These are phyloP conservation scores for Sugiyamaella boreocaroliniensis DNA, from an alignment of 805 yeast genomes.

Conservation along the genomic window DNA sequence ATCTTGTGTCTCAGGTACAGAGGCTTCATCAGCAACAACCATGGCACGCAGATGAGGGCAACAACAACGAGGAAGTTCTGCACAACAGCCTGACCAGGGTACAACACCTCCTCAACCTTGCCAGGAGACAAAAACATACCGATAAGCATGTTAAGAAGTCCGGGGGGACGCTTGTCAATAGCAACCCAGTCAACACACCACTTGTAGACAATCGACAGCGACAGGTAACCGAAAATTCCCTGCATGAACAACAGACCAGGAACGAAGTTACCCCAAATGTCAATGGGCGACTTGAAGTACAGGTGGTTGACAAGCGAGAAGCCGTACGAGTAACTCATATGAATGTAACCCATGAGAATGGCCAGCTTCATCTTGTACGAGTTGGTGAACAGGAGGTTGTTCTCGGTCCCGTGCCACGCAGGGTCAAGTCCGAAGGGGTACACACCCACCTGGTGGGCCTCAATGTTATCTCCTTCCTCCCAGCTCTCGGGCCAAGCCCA, in stretches of 20 bases:
- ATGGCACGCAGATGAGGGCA: slow-evolving; percentile 90
- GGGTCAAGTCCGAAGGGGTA: slow-evolving; percentile 86
- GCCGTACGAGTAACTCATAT: slow-evolving; percentile 84
- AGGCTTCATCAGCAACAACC: slow-evolving; percentile 83
- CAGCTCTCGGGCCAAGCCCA: slow-evolving; percentile 88
- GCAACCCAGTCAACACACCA: slow-evolving; percentile 92
- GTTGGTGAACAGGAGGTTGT: slow-evolving; percentile 80
- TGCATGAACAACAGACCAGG: slow-evolving; percentile 96
- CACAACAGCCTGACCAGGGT: slow-evolving; percentile 67
- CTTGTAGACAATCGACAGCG: slow-evolving; percentile 80
- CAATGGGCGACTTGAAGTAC: slow-evolving; percentile 63
- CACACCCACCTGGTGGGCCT: slow-evolving; percentile 59
- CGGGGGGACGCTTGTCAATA: slow-evolving; percentile 75
- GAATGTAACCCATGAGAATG: slow-evolving; percentile 86
- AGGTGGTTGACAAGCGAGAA: slow-evolving; percentile 79
- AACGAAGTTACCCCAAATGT: slow-evolving; percentile 84
- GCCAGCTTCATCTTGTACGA: slow-evolving; percentile 97
- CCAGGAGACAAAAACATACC: slow-evolving; percentile 96
- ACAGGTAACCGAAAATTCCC: slow-evolving; percentile 88
- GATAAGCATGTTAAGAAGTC: slow-evolving; percentile 88
- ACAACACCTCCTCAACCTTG: slow-evolving; percentile 68
- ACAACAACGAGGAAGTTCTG: slow-evolving; percentile 65
- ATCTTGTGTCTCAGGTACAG: slow-evolving; percentile 56
- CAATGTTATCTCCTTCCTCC: slow-evolving; percentile 60
- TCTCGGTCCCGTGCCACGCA: slow-evolving; percentile 97